A percentile compares a stretch with the other conserved stretches of the same genome.
Evolutionary conservation across 257 asterid species (phyloP).

Genomic region (Echium plantagineum): DNA sequence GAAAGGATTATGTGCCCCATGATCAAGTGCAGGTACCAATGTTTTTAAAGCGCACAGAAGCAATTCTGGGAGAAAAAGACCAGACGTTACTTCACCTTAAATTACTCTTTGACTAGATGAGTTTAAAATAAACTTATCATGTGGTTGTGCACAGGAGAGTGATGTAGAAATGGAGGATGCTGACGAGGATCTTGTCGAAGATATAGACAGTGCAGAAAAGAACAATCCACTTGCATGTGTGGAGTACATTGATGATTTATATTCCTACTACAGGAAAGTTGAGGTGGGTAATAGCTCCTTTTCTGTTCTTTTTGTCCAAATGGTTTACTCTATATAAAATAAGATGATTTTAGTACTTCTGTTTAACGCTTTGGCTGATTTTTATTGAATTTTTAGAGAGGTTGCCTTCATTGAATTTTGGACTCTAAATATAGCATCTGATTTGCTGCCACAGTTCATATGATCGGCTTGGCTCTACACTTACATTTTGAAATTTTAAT

Average conservation of each 20-base stretch:
- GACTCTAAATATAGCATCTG: background rate
- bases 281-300: conserved; percentile 35
- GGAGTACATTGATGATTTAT: conserved; percentile 59
- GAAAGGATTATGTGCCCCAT: conserved; percentile 24
- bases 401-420: background rate
- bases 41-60: conserved; percentile 64
- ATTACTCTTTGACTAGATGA: background rate
- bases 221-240: conserved; percentile 45
- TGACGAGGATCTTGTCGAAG: conserved; percentile 24
- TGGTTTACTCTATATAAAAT: too few species aligned
- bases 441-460: background rate
- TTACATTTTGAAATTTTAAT: too few species aligned
- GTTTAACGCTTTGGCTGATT: background rate
- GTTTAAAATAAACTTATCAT: background rate
- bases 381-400: background rate
- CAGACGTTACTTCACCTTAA: conserved; percentile 36
- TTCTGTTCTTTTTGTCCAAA: background rate
- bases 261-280: conserved; percentile 35
- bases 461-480: background rate
- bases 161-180: conserved; percentile 52
- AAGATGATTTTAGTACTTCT: background rate
- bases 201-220: conserved; percentile 50
- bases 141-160: conserved; percentile 19
- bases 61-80: conserved; percentile 71
- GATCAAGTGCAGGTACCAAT: conserved; percentile 42